Percentiles rank a stretch among this genome's conserved stretches.
phyloP scores from a whole-genome alignment of 345 rosid species.

The Brassica cretica region DNA sequence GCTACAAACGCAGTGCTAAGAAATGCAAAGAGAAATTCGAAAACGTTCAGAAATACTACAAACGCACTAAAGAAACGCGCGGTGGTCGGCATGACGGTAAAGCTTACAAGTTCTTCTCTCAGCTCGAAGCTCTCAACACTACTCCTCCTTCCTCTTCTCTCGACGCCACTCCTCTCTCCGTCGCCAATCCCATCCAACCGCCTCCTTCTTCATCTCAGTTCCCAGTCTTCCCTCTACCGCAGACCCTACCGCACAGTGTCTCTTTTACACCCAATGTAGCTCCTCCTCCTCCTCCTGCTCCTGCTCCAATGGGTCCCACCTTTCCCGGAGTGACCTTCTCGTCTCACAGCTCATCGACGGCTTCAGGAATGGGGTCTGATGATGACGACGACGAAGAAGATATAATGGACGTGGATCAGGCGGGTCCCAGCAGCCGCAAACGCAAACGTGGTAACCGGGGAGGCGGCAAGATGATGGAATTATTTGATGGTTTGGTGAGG shows the following conservation, averaged over 20 bases:
- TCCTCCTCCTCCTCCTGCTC: slow-evolving; percentile 14
- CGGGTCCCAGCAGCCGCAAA: slow-evolving; percentile 62
- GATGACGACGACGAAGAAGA: slow-evolving; percentile 39
- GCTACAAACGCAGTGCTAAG: slow-evolving; percentile 78
- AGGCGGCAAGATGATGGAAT: slow-evolving; percentile 63
- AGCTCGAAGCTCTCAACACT: slow-evolving; percentile 74
- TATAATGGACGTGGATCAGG: slow-evolving; percentile 44
- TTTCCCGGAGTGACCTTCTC: slow-evolving; percentile 56
- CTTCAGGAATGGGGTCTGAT: slow-evolving; percentile 56
- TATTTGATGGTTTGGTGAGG: slow-evolving; percentile 64
- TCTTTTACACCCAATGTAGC: slow-evolving; percentile 22
- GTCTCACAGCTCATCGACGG: slow-evolving; percentile 61
- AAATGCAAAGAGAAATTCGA: slow-evolving; percentile 95
- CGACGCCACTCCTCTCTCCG: slow-evolving; percentile 63
- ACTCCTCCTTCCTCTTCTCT: slow-evolving; percentile 35
- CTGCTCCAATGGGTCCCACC: slow-evolving; percentile 21
- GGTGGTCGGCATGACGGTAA: slow-evolving; percentile 87
- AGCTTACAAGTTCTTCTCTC: slow-evolving; percentile 73
- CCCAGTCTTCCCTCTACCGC: slow-evolving; percentile 35
- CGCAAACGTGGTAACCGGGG: slow-evolving; percentile 53
- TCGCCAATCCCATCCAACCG: slow-evolving; percentile 46
- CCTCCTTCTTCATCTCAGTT: slow-evolving; percentile 37
- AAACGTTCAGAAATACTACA: slow-evolving; percentile 92
- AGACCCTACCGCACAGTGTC: slow-evolving; percentile 15
- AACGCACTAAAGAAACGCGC: slow-evolving; percentile 84